Conservation (phyloP, 2,329 filamentous ascomycete species). For the Conoideocrella luteorostrata region DNA sequence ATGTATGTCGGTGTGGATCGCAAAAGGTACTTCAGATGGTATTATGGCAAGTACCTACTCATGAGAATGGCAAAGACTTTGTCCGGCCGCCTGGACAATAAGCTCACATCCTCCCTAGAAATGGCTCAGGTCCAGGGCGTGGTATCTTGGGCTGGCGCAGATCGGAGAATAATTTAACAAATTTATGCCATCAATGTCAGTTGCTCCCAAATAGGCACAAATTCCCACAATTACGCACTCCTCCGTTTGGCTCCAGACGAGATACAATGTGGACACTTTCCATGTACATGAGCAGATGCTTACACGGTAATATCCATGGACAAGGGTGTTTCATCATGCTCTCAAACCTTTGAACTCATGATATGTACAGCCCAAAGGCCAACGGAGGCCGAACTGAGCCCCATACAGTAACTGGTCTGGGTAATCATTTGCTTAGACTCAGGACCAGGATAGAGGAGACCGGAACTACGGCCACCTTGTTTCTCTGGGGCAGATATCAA, state of each 20-base stretch:
- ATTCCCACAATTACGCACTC: conserved; percentile 5
- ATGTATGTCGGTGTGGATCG: conserved; percentile 8
- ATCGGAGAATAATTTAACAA: conserved; percentile 12
- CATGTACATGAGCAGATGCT: conserved; percentile 7
- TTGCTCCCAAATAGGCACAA: background rate
- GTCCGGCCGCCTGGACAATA: background rate
- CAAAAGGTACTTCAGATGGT: conserved; percentile 3
- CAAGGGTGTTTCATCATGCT: conserved; percentile 5
- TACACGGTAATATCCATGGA: conserved; percentile 10
- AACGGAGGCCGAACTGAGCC: background rate
- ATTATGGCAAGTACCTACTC: conserved; percentile 2
- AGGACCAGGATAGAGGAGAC: background rate
- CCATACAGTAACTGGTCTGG: background rate
- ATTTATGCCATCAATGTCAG: conserved; percentile 9
- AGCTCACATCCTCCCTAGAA: conserved; percentile 4
- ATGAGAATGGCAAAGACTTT: background rate
- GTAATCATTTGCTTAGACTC: background rate
- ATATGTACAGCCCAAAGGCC: background rate
- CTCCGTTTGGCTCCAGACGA: conserved; percentile 1
- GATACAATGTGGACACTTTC: conserved; percentile 4
- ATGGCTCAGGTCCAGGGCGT: conserved; percentile 5
- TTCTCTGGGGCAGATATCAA: background rate
- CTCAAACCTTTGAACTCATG: background rate
- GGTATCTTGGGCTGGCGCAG: conserved; percentile 3
- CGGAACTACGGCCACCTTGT: conserved; percentile 1